These are phyloP conservation scores for Colletotrichum karsti DNA, from an alignment of 2,329 filamentous ascomycete genomes.

Conservation along the genomic window DNA sequence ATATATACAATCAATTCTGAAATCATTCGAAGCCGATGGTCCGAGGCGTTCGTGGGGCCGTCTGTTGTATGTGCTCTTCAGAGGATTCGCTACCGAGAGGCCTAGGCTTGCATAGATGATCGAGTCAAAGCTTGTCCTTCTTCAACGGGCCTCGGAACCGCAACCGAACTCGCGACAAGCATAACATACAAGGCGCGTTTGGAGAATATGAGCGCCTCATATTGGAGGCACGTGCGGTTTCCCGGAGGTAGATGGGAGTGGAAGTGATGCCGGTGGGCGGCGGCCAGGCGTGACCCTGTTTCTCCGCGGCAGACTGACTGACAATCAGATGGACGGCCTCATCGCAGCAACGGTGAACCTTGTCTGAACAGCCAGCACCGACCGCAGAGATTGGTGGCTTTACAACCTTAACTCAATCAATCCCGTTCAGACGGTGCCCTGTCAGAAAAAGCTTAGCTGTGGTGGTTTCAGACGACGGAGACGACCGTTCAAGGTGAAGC, in stretches of 20 bases:
- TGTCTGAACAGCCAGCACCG: not conserved
- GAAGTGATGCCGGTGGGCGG: no score
- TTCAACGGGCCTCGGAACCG: not conserved
- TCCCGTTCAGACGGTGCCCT: not conserved
- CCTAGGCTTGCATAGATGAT: rapidly evolving
- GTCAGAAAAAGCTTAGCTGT: conserved; percentile 2
- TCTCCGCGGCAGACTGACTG: not conserved
- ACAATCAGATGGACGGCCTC: not conserved
- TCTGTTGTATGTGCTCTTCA: not conserved
- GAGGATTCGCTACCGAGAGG: not conserved
- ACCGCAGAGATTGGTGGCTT: not conserved
- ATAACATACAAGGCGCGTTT: not conserved
- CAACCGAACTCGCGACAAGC: not conserved
- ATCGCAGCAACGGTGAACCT: not conserved
- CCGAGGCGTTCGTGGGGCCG: not conserved
- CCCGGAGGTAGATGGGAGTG: conserved; percentile 10
- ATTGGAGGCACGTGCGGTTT: not conserved
- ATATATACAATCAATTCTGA: conserved; percentile 6
- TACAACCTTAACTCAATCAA: not conserved
- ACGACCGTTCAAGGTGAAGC: conserved; percentile 14
- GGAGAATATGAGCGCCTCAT: not conserved
- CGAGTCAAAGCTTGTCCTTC: no score
- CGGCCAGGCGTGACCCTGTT: no score
- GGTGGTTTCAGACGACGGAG: not conserved
- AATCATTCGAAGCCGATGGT: not conserved